phyloP scores from a whole-genome alignment of 1,139 yeast genomes.

The Yamadazyma oceani region DNA sequence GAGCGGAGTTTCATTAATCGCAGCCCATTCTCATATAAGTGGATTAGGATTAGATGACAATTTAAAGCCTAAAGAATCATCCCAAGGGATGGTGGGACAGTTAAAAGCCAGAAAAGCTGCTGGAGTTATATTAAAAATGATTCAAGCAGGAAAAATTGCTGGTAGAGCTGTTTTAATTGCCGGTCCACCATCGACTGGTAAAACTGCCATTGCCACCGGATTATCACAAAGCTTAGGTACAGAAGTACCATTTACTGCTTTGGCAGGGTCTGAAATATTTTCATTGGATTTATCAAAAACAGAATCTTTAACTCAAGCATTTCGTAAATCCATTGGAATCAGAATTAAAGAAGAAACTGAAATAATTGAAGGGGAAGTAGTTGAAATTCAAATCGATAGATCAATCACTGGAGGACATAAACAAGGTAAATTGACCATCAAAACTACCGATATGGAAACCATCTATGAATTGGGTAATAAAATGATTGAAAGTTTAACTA shows the following conservation, averaged over 20 bases:
- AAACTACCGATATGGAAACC: constrained; percentile 99
- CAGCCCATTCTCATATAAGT: constrained; percentile 95
- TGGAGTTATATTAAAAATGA: constrained; percentile 90
- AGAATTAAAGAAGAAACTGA: constrained; percentile 96
- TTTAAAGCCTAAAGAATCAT: constrained; percentile 72
- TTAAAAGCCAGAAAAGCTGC: constrained; percentile 93
- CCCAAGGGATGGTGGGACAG: constrained; percentile 99
- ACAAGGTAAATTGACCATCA: constrained; percentile 95
- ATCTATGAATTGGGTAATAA: constrained; percentile 95
- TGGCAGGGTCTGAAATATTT: constrained; percentile 92
- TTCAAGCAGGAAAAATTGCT: constrained; percentile 90
- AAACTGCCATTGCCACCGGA: constrained; percentile 98
- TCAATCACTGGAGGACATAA: constrained; percentile 97
- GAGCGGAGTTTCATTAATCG: constrained; percentile 70
- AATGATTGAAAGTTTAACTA: constrained; percentile 94
- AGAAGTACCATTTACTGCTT: constrained; percentile 94
- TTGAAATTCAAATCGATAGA: constrained; percentile 95
- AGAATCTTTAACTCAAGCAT: constrained; percentile 93
- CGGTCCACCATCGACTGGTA: constrained; percentile 99
- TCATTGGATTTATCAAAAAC: constrained; percentile 92
- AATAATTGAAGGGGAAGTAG: constrained; percentile 97
- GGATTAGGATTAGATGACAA: constrained; percentile 94
- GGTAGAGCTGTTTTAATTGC: constrained; percentile 96
- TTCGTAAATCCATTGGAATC: constrained; percentile 93
- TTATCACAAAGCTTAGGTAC: constrained; percentile 82